Evolutionary conservation across 306 rosid genomes (phyloP).

Genomic region (Quercus suber): DNA sequence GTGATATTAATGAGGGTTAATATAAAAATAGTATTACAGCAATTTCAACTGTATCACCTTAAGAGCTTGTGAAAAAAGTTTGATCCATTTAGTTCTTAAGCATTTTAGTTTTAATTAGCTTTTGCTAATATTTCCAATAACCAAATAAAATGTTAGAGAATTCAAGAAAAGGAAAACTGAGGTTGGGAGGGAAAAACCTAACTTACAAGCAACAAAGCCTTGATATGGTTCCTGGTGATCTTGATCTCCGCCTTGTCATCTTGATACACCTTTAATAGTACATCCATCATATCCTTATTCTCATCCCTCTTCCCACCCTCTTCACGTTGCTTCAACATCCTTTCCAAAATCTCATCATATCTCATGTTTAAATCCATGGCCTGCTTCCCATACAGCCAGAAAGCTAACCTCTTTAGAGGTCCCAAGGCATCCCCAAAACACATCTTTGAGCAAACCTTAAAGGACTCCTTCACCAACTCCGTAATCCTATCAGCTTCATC

Average conservation of each 20-base stretch:
- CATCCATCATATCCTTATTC: conserved; percentile 42
- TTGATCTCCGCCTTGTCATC: conserved; percentile 45
- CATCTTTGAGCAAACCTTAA: conserved; percentile 39
- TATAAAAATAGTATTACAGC: no score
- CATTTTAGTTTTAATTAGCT: no score
- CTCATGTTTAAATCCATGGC: conserved; percentile 37
- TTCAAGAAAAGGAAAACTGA: no score
- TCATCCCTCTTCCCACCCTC: conserved; percentile 18
- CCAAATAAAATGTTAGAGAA: no score
- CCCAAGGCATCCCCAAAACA: conserved; percentile 56
- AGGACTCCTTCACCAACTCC: conserved; percentile 36
- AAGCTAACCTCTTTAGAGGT: conserved; percentile 36
- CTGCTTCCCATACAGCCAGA: conserved; percentile 45
- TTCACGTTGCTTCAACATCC: conserved; percentile 42
- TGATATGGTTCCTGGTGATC: conserved; percentile 43
- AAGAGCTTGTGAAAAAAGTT: no score
- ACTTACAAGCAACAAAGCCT: conserved; percentile 48
- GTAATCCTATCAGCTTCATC: conserved; percentile 41
- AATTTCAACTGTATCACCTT: no score
- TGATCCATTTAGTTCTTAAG: no score
- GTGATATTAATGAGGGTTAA: no score
- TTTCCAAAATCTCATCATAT: conserved; percentile 49
- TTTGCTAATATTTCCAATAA: no score
- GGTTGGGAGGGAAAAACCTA: no score
- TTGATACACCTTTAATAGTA: conserved; percentile 34